Evolutionary conservation across 805 yeast species (phyloP), one percentile per base, ranked within the genome.

Genomic region (Monosporozyma siamensis): DNA sequence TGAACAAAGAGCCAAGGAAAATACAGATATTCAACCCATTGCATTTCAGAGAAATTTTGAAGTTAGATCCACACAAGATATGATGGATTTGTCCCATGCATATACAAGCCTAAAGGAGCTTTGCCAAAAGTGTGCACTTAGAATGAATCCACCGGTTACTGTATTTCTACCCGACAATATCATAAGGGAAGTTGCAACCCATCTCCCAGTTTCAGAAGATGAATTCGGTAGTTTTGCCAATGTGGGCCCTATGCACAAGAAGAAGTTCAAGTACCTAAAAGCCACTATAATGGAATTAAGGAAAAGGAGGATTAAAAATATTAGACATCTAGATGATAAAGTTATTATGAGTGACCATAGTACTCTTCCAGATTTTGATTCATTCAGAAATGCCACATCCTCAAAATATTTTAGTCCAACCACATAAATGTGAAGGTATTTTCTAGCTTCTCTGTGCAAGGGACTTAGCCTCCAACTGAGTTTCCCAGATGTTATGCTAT

Each of bases 141-240:
- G 51, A 31, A 38, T 50, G 47, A 50, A 44, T 27, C 59, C 59
- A 20, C 59, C 61, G 8, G 44, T 50, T 6, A 30, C 52, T 4
- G 50, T 49, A 21, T 50, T 54, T 37, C 35, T 60, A 4, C 52
- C 64, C 0, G 63, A 59, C 42, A 36, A 39, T 8, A 34, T 55
- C 3, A 34, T 61, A 10, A 53, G 46, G 42, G 54, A 52, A 36
- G 42, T 57, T 3, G 61, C 64, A 1, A 48, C 47, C 14, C 34
- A 44, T 10, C 38, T 61, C 12, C 65, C 65, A 2, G 43, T 44
- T 5, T 45, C 54, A 3, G 54, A 51, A 18, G 53, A 47, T 2
- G 61, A 56, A 29, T 59, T 56, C 42, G 27, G 45, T 4, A 45
- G 44, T 4, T 30, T 61, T 5, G 49, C 51, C 11, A 55, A 45